These are phyloP conservation scores for Hypericum perforatum DNA, from an alignment of 345 rosid species.

Conservation along the genomic window DNA sequence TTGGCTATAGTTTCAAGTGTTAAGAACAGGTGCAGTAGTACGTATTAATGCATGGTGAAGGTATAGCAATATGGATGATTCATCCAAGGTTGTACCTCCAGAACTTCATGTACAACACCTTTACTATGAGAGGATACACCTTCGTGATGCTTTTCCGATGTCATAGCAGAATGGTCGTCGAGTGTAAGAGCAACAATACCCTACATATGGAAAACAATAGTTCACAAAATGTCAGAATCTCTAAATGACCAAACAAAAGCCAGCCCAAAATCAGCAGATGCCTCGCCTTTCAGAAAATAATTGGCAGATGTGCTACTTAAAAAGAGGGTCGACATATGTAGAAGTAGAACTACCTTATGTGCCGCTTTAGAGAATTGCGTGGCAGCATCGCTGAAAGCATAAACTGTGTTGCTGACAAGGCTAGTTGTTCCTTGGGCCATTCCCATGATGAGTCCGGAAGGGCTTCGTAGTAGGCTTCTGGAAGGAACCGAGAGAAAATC, in stretches of 20 bases:
- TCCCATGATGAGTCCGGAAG: conserved; percentile 74
- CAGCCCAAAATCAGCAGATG: too few relatives aligned
- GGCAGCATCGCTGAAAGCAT: conserved; percentile 91
- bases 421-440: conserved; percentile 93
- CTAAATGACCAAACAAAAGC: too few relatives aligned
- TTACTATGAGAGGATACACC: conserved; percentile 70
- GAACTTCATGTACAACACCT: conserved; percentile 86
- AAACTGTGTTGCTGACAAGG: conserved; percentile 81
- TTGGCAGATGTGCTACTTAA: too few relatives aligned
- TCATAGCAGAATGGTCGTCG: conserved; percentile 78
- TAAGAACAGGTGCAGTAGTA: too few relatives aligned
- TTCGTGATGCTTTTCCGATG: conserved; percentile 62
- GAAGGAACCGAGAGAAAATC: conserved; percentile 90
- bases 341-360: conserved; percentile 55
- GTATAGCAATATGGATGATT: neutral
- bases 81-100: conserved; percentile 45
- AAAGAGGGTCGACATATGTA: too few relatives aligned
- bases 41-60: neutral
- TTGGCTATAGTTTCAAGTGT: too few relatives aligned
- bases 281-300: too few relatives aligned
- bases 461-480: conserved; percentile 61
- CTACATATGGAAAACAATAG: conserved; percentile 27
- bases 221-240: too few relatives aligned
- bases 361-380: conserved; percentile 98
- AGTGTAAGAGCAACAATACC: conserved; percentile 92